Percentiles rank a stretch among this genome's conserved stretches.
These are phyloP conservation scores for Trichoderma asperellum DNA, from an alignment of 2,329 filamentous ascomycete genomes.

Conservation along the genomic window DNA sequence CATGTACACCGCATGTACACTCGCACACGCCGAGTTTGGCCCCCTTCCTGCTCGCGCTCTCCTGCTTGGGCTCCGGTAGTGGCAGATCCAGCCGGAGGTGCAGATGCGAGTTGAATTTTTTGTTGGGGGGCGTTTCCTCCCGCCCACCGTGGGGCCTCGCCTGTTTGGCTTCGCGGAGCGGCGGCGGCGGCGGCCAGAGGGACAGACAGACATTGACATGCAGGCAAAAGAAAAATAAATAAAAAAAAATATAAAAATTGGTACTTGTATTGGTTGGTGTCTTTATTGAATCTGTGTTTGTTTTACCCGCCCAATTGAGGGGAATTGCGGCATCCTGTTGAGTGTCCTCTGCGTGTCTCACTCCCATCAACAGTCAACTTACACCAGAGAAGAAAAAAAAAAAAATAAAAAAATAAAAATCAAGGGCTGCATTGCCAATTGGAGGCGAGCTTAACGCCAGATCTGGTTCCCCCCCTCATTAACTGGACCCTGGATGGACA, in stretches of 20 bases:
- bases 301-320: neutral
- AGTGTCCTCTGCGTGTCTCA: no score
- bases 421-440: conserved; percentile 1
- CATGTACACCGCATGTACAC: neutral
- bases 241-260: no score
- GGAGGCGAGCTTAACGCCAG: conserved; percentile 22
- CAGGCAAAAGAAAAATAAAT: neutral
- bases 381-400: neutral
- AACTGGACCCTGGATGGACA: conserved; percentile 18
- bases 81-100: conserved; percentile 2
- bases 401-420: neutral
- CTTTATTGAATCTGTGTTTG: neutral
- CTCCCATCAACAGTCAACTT: neutral
- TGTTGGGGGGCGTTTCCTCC: conserved; percentile 4
- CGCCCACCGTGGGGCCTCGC: neutral
- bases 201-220: no score
- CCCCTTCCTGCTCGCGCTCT: neutral
- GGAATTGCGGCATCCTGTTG: neutral
- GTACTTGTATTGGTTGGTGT: neutral
- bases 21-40: neutral
- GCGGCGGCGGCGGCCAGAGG: no score
- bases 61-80: neutral
- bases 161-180: neutral
- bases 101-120: conserved; percentile 11
- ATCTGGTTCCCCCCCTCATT: conserved; percentile 12